These are phyloP conservation scores for Solanum paucissectum DNA, from an alignment of 257 asterid species.

Conservation along the genomic window DNA sequence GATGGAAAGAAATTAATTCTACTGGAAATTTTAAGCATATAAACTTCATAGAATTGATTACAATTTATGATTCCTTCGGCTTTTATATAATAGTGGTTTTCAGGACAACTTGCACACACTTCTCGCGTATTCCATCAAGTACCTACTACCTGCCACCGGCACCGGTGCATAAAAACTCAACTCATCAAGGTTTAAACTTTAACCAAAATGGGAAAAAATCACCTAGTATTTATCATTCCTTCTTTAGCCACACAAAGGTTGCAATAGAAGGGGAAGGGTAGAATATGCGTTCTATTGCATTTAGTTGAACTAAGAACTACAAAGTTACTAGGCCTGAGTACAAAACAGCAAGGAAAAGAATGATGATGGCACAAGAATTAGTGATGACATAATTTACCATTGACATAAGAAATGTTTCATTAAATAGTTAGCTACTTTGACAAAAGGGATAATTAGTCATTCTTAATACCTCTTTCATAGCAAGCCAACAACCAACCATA, in stretches of 20 bases:
- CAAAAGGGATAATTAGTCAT: neutral
- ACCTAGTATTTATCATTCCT: neutral
- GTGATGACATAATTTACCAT: neutral
- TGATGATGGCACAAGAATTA: neutral
- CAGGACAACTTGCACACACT: neutral
- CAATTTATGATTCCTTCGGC: neutral
- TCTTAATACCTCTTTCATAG: conserved; percentile 85
- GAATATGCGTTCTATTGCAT: neutral
- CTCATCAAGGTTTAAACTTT: no score
- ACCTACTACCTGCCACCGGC: neutral
- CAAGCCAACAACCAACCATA: conserved; percentile 99
- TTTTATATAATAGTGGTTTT: neutral
- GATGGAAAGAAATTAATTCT: neutral
- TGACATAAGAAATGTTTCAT: neutral
- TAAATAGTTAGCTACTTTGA: neutral
- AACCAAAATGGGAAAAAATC: neutral
- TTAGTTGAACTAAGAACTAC: neutral
- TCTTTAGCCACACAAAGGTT: neutral
- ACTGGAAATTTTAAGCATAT: neutral
- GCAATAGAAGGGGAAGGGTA: neutral
- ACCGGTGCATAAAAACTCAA: neutral
- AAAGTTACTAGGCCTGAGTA: neutral
- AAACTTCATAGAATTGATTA: neutral
- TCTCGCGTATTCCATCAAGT: neutral
- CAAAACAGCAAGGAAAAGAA: neutral